Conservation (phyloP, 345 rosid genomes). For the Eucalyptus melliodora region DNA sequence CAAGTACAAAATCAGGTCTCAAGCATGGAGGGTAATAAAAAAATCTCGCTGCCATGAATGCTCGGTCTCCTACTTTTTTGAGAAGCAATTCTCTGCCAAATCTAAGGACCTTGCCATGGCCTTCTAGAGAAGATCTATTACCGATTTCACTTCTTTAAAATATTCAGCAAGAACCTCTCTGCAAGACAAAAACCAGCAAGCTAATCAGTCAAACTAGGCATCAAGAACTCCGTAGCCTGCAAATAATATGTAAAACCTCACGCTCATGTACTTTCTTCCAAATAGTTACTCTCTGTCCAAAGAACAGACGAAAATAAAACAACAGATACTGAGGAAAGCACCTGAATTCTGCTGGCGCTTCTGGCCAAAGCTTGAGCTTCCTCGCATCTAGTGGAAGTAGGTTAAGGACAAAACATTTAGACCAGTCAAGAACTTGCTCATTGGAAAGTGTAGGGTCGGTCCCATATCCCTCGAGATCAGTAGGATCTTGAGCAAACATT, state of each 20-base stretch:
- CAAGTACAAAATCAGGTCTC: slow-evolving; percentile 8
- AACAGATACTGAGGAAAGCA: background rate
- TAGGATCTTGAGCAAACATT: background rate
- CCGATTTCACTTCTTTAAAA: background rate
- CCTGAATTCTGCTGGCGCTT: slow-evolving; percentile 10
- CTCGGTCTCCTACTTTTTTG: slow-evolving; percentile 1
- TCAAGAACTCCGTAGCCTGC: background rate
- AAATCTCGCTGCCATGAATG: slow-evolving; percentile 6
- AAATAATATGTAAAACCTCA: background rate
- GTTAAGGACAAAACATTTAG: slow-evolving; percentile 6
- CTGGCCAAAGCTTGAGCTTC: slow-evolving; percentile 12
- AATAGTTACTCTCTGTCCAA: background rate
- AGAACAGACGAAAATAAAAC: background rate
- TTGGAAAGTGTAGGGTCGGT: slow-evolving; percentile 10
- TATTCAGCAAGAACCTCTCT: slow-evolving; percentile 2
- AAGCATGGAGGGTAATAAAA: slow-evolving; percentile 17
- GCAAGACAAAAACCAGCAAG: background rate
- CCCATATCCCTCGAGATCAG: slow-evolving; percentile 20
- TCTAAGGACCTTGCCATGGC: slow-evolving; percentile 6
- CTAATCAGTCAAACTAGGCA: background rate
- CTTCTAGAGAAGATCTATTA: background rate
- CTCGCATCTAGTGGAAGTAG: slow-evolving; percentile 6
- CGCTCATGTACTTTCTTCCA: background rate
- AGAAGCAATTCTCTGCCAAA: slow-evolving; percentile 5
- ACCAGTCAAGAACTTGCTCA: slow-evolving; percentile 23